phyloP scores from a whole-genome alignment of 129 eudicot genomes.

The Ambrosia artemisiifolia region DNA sequence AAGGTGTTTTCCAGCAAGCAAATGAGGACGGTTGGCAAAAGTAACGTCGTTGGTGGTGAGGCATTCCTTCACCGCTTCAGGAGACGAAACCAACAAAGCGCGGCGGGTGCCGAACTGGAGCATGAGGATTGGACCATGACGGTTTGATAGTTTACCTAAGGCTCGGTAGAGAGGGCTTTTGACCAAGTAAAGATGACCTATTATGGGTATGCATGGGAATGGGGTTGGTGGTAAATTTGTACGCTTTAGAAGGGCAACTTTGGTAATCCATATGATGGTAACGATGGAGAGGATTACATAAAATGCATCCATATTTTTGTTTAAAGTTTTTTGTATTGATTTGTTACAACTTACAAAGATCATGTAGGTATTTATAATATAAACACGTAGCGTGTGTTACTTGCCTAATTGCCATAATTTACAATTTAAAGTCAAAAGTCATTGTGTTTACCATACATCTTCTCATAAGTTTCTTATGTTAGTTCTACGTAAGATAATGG shows the following conservation, averaged over 20 bases:
- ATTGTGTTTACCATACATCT: too few relatives aligned
- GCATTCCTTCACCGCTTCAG: slow-evolving; percentile 33
- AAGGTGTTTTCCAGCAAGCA: slow-evolving; percentile 29
- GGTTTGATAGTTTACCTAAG: slow-evolving; percentile 14
- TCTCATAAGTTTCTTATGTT: too few relatives aligned
- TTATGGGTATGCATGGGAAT: slow-evolving; percentile 23
- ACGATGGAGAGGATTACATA: slow-evolving; percentile 7
- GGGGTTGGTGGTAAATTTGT: slow-evolving; percentile 20
- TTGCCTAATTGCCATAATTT: too few relatives aligned
- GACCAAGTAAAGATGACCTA: slow-evolving; percentile 19
- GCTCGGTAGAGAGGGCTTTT: slow-evolving; percentile 27
- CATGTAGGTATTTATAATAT: too few relatives aligned
- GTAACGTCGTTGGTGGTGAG: slow-evolving; percentile 28
- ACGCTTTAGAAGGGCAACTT: background rate
- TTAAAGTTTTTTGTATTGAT: too few relatives aligned
- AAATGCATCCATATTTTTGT: background rate
- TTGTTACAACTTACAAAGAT: too few relatives aligned
- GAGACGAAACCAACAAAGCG: slow-evolving; percentile 30
- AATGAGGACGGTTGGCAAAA: slow-evolving; percentile 37
- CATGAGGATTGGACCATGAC: slow-evolving; percentile 21
- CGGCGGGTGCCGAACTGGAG: slow-evolving; percentile 16
- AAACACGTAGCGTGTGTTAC: too few relatives aligned
- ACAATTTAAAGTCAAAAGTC: too few relatives aligned
- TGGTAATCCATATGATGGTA: slow-evolving; percentile 10
- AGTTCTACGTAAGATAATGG: too few relatives aligned